phyloP scores from a whole-genome alignment of 2,329 filamentous ascomycete species.

The Phialophora chinensis region DNA sequence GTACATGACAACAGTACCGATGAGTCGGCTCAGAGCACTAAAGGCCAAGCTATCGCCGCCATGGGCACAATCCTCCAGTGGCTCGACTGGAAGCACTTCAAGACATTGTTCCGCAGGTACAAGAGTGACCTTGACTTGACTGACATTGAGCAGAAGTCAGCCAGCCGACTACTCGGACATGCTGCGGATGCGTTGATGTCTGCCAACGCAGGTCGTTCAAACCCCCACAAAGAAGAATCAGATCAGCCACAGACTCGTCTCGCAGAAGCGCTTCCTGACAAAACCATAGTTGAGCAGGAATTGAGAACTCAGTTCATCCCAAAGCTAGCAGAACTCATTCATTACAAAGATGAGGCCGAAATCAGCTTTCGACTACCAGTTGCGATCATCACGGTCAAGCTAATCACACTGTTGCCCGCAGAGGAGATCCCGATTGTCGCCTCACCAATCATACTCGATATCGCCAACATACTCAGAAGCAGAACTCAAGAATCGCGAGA shows the following conservation, averaged over 20 bases:
- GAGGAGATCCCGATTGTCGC: slow-evolving; percentile 75
- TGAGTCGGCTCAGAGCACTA: slow-evolving; percentile 76
- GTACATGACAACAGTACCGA: slow-evolving; percentile 84
- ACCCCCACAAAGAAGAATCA: slow-evolving; percentile 35
- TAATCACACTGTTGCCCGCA: slow-evolving; percentile 78
- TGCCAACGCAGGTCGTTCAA: slow-evolving; percentile 51
- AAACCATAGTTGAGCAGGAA: slow-evolving; percentile 72
- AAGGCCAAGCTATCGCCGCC: slow-evolving; percentile 82
- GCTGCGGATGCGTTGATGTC: slow-evolving; percentile 76
- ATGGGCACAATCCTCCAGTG: slow-evolving; percentile 76
- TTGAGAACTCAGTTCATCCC: slow-evolving; percentile 78
- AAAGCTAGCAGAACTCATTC: slow-evolving; percentile 79
- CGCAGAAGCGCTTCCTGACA: slow-evolving; percentile 68
- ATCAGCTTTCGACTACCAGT: slow-evolving; percentile 92
- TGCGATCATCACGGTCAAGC: slow-evolving; percentile 84
- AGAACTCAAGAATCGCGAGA: slow-evolving; percentile 88
- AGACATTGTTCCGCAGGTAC: slow-evolving; percentile 81
- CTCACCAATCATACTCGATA: slow-evolving; percentile 84
- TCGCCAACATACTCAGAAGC: slow-evolving; percentile 90
- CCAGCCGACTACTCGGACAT: slow-evolving; percentile 79
- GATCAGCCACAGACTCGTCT: slow-evolving; percentile 51
- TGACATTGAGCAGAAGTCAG: slow-evolving; percentile 64
- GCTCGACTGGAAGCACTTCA: slow-evolving; percentile 89
- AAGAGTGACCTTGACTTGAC: slow-evolving; percentile 83
- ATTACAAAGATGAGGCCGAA: slow-evolving; percentile 92